Evolutionary conservation across 1,284 basidiomycete species (phyloP).

Genomic region (Coniferiporia weirii): DNA sequence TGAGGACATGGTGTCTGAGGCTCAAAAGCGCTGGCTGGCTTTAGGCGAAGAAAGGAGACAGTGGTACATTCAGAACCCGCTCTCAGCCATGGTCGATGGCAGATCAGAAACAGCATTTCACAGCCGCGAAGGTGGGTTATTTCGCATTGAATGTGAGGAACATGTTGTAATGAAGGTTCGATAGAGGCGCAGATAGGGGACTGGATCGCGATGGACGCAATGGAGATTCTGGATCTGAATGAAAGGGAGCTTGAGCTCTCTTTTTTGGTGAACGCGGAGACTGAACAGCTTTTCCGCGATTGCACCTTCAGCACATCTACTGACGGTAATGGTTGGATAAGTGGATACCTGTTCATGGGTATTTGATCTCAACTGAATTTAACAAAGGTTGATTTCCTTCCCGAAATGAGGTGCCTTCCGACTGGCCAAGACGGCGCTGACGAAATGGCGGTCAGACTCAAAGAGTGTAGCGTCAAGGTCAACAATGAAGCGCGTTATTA

Average conservation of each 20-base stretch:
- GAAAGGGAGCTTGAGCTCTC: neutral
- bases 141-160: slow-evolving; percentile 22
- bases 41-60: slow-evolving; percentile 32
- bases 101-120: slow-evolving; percentile 42
- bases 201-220: slow-evolving; percentile 38
- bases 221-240: slow-evolving; percentile 19
- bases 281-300: slow-evolving; percentile 33
- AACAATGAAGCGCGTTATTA: slow-evolving; percentile 31
- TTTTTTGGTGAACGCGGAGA: slow-evolving; percentile 39
- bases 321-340: slow-evolving; percentile 41
- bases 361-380: neutral
- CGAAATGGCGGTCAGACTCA: slow-evolving; percentile 3
- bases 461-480: slow-evolving; percentile 34
- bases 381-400: neutral
- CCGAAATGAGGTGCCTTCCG: neutral
- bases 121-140: slow-evolving; percentile 36
- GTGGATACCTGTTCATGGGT: slow-evolving; percentile 17
- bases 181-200: slow-evolving; percentile 38
- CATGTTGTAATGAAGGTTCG: neutral
- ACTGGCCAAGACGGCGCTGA: too few species aligned
- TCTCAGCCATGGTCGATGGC: slow-evolving; percentile 54
- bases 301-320: slow-evolving; percentile 35
- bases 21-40: slow-evolving; percentile 25
- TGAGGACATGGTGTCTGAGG: neutral
- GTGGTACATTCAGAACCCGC: slow-evolving; percentile 42